Evolutionary conservation across 257 asterid genomes (phyloP), one percentile per base, ranked within the genome.

Genomic region (Solanum ossicruentum): DNA sequence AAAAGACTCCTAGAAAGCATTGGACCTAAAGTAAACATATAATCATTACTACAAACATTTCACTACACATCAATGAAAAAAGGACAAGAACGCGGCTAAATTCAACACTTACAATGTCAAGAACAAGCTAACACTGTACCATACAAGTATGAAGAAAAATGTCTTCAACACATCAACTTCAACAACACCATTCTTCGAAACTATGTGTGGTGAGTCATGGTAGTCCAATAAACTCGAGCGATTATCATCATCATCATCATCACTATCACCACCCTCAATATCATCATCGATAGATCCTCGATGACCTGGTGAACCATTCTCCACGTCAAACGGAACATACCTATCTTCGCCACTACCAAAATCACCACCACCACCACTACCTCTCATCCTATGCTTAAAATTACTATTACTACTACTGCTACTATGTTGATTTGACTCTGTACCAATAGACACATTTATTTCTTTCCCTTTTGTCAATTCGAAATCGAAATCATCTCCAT

Each of bases 111-210:
- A 97, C 99, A 97, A 86, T 55, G 99, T 97, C 85, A 97, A 88
- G 84, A 94, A 91, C 87, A 98, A 95, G 89, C 99, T 95, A 93
- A 95, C 93, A 3, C 92, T 93, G 90, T 97, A 97, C 99, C 99
- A 97, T 61, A 90, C 96, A 86, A 95, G 88, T 88, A 96, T 92
- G 45, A 96, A 91, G 80, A 96, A 91, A 84, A 96, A 78, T 17
- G 98, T 96, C 92, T 93, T 96, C 84, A 96, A 89, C 89, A 96
- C 91, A 79, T 93, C 92, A 39, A 94, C 90, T 47, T 85, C 90
- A 61, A 93, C 88, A 69, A 92, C 63, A 85, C 91, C 87, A 85
- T 57, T 88, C 85, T 86, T 86, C 26, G 85, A 45, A 32, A 75
- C 84, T 85, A 85, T 81, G 65, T 32, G 72, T 26, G 92, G 86